Evolutionary conservation across 1,284 basidiomycete species (phyloP).

Genomic region (Tilletia caries): DNA sequence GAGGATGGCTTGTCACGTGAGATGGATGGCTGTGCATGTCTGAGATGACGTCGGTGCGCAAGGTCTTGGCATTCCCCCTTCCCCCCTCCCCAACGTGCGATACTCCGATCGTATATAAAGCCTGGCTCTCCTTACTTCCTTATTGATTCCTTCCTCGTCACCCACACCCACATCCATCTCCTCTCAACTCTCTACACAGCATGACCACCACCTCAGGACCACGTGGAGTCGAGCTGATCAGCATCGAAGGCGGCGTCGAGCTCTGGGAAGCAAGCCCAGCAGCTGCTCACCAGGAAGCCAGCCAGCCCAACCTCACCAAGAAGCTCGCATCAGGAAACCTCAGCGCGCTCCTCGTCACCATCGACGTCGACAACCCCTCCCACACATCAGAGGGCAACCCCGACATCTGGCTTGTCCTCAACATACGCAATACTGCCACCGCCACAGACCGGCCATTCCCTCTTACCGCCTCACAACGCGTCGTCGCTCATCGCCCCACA

Average conservation of each 20-base stretch:
- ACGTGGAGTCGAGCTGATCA: constrained; percentile 6
- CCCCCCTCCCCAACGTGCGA: no score
- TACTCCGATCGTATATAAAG: no score
- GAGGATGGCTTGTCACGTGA: no score
- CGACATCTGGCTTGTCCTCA: constrained; percentile 12
- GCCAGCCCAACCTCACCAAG: background rate
- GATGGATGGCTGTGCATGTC: no score
- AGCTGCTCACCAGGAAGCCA: background rate
- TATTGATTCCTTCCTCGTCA: no score
- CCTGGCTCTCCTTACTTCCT: no score
- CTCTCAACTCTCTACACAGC: no score
- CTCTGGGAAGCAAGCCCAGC: constrained; percentile 9
- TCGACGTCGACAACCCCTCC: background rate
- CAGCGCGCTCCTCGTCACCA: constrained; percentile 10
- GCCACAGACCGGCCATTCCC: background rate
- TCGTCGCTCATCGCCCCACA: background rate
- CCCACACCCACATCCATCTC: no score
- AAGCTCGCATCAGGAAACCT: background rate
- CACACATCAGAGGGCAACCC: background rate
- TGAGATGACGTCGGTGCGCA: no score
- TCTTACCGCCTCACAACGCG: background rate
- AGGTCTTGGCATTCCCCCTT: no score
- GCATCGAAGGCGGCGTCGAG: constrained; percentile 1
- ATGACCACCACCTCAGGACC: background rate
- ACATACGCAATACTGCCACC: constrained; percentile 1